phyloP scores from a whole-genome alignment of 2,329 filamentous ascomycete genomes.

The Rhynchosporium agropyri region DNA sequence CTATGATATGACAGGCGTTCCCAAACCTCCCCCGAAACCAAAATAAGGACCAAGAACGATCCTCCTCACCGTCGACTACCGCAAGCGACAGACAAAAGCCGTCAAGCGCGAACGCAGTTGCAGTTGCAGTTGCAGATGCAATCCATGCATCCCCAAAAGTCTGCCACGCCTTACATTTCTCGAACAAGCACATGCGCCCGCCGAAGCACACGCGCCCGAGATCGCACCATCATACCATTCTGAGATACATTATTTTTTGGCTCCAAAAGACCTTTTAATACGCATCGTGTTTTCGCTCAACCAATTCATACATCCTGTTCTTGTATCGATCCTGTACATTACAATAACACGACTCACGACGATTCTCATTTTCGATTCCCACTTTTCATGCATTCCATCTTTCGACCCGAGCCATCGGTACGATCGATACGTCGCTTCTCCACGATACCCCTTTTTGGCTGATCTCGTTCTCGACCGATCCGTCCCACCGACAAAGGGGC shows the following conservation, averaged over 20 bases:
- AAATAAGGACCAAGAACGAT: constrained; percentile 33
- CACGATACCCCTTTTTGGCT: constrained; percentile 13
- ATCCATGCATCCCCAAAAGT: constrained; percentile 20
- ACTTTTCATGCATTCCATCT: constrained; percentile 30
- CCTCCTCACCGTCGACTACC: constrained; percentile 17
- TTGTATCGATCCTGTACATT: constrained; percentile 31
- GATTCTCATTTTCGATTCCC: constrained; percentile 35
- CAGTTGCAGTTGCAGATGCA: constrained; percentile 24
- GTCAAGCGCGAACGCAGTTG: constrained; percentile 28
- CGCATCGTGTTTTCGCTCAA: constrained; percentile 9
- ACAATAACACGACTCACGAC: constrained; percentile 36
- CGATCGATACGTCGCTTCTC: constrained; percentile 9
- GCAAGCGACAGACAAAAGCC: constrained; percentile 19
- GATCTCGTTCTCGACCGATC: constrained; percentile 6
- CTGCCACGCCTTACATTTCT: constrained; percentile 16
- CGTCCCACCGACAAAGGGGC: constrained; percentile 3
- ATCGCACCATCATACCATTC: constrained; percentile 15
- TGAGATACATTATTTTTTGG: constrained; percentile 9
- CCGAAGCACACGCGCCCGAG: neutral
- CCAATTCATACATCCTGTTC: constrained; percentile 4
- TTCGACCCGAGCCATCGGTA: constrained; percentile 16
- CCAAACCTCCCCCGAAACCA: constrained; percentile 48
- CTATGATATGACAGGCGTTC: constrained; percentile 55
- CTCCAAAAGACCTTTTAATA: constrained; percentile 16
- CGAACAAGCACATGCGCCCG: neutral